Conservation (phyloP, 106 monocot genomes). For the Posidonia australis region DNA sequence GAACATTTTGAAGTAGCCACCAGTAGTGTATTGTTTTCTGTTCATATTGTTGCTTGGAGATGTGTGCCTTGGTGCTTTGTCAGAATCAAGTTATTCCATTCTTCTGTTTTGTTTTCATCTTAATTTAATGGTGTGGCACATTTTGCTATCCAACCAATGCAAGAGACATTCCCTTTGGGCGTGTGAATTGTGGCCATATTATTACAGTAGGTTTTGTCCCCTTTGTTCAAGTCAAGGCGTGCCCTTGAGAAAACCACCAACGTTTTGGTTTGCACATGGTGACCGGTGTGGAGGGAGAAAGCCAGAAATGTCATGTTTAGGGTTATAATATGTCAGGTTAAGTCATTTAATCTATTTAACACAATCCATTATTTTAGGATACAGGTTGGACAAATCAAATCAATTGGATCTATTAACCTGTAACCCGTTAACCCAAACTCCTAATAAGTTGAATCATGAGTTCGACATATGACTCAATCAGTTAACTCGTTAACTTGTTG, state of each 20-base stretch:
- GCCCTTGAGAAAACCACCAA: constrained; percentile 13
- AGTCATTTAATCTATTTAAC: too few relatives aligned
- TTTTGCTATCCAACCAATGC: background rate
- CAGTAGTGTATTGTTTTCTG: too few relatives aligned
- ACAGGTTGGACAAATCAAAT: too few relatives aligned
- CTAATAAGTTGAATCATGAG: too few relatives aligned
- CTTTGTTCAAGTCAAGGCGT: constrained; percentile 9
- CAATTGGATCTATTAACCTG: too few relatives aligned
- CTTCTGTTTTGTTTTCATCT: background rate
- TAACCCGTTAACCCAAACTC: too few relatives aligned
- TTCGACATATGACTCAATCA: too few relatives aligned
- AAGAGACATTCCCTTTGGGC: constrained; percentile 5
- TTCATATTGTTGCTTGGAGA: background rate
- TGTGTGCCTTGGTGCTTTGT: constrained; percentile 1
- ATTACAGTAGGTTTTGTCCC: constrained; percentile 5
- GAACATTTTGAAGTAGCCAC: too few relatives aligned
- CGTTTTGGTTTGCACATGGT: constrained; percentile 6
- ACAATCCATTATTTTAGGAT: too few relatives aligned
- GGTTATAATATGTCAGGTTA: too few relatives aligned
- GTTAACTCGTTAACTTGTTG: too few relatives aligned
- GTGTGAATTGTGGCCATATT: background rate
- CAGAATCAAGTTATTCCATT: background rate
- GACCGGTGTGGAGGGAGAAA: background rate
- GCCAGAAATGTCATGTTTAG: too few relatives aligned
- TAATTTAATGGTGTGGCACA: background rate